A percentile compares a stretch with the other conserved stretches of the same genome.
Conservation (phyloP, 495 filamentous ascomycete genomes). For the Penicillium macrosclerotiorum region DNA sequence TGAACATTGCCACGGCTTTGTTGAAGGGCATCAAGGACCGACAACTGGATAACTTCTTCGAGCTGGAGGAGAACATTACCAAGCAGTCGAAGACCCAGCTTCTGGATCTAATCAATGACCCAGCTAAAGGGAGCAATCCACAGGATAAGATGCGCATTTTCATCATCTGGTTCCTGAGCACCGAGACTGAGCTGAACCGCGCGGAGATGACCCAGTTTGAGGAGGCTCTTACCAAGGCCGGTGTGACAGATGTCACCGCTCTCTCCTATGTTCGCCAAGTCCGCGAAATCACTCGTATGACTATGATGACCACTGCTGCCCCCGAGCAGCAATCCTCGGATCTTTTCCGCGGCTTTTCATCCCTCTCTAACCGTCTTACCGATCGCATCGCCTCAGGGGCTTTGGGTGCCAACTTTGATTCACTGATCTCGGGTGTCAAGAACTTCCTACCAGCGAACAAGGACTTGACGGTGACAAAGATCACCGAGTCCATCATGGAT, state of each 20-base stretch:
- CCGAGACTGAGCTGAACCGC: slow-evolving; percentile 81
- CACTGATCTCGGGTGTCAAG: slow-evolving; percentile 95
- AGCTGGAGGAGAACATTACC: slow-evolving; percentile 89
- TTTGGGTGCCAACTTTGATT: slow-evolving; percentile 88
- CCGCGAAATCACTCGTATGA: slow-evolving; percentile 95
- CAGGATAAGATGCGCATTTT: slow-evolving; percentile 89
- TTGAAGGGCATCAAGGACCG: slow-evolving; percentile 90
- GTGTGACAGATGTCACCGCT: slow-evolving; percentile 66
- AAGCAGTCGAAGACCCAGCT: slow-evolving; percentile 92
- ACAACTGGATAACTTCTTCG: slow-evolving; percentile 93
- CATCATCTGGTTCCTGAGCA: slow-evolving; percentile 97
- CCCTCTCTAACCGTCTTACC: slow-evolving; percentile 85
- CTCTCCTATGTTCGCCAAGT: slow-evolving; percentile 89
- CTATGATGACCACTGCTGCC: slow-evolving; percentile 90
- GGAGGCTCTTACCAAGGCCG: slow-evolving; percentile 73
- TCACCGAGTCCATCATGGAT: slow-evolving; percentile 98
- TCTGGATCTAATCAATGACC: slow-evolving; percentile 79
- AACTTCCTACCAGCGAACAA: slow-evolving; percentile 95
- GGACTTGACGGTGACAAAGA: slow-evolving; percentile 94
- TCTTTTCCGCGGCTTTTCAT: slow-evolving; percentile 85
- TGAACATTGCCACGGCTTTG: slow-evolving; percentile 91
- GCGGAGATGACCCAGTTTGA: slow-evolving; percentile 85
- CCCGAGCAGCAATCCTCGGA: slow-evolving; percentile 64
- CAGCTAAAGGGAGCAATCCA: slow-evolving; percentile 77
- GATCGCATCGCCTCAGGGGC: slow-evolving; percentile 91